Evolutionary conservation across 352 stramenopile genomes (phyloP), one percentile per base, ranked within the genome.

Genomic region (Aphanomyces euteiches): DNA sequence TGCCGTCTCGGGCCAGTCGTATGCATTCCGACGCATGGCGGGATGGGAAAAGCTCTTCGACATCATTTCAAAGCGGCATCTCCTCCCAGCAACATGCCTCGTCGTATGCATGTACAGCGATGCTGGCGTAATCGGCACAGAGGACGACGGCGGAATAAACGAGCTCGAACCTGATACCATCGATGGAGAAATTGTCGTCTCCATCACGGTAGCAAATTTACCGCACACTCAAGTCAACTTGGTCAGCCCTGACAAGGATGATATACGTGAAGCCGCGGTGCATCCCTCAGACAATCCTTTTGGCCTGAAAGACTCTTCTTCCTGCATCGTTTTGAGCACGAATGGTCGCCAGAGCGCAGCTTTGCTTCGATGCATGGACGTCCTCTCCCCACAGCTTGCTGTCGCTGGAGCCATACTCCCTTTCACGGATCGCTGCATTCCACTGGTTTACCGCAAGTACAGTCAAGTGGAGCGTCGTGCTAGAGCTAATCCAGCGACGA

Each of bases 301-400:
- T 28, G 28, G 28, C 28, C 28, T 28, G 0, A n/a, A 63, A 8
- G 15, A 7, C n/a, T 43, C 47, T 2, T 76, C 80, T n/a, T 87
- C 78, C 28, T 79, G 88, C 43, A 40, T 90, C 45, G n/a, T 89
- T 15, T 87, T 84, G 59, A 80, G 81, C 54, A 78, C 78, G 21
- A 89, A 89, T 65, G 65, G 74, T 13, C 79, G 79, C 60, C 81
- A 82, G 19, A 76, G 81, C 7, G 70, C 73, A 39, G 74, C 81
- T n/a, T 67, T 91, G 7, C 47, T 82, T 12, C 50, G 54, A 5
- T 64, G 79, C 15, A 56, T 85, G 21, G 58, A 69, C 3, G 43
- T 77, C 40, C 84, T 79, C 79, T 74, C 80, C 70, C 75, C 82
- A 3, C 48, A 41, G 28, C 75, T 76, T 7, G 39, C 75, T 3